phyloP scores from a whole-genome alignment of 139 green algal species.

The Volvox africanus region DNA sequence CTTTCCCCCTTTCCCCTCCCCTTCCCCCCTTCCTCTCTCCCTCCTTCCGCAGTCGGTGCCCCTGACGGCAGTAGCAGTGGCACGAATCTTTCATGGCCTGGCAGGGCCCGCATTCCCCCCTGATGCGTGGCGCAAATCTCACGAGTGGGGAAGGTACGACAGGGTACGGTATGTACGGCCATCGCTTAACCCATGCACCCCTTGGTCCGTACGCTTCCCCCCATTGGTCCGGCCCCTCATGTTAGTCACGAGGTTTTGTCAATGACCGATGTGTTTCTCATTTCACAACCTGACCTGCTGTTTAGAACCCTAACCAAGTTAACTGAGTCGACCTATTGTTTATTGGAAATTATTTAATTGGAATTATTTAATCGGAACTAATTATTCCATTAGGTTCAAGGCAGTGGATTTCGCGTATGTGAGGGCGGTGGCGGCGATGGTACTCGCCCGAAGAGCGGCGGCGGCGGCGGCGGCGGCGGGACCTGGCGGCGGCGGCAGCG shows the following conservation, averaged over 20 bases:
- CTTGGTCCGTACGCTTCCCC: too few relatives aligned
- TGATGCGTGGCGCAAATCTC: constrained; percentile 67
- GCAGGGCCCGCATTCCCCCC: constrained; percentile 71
- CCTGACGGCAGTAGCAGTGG: constrained; percentile 61
- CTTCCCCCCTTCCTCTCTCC: not conserved
- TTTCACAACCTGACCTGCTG: too few relatives aligned
- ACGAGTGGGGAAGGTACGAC: constrained; percentile 65
- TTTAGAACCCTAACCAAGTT: too few relatives aligned
- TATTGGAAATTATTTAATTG: too few relatives aligned
- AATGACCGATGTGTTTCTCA: too few relatives aligned
- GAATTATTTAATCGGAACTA: too few relatives aligned
- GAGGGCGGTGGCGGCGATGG: constrained; percentile 19
- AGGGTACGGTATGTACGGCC: not conserved
- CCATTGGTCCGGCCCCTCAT: too few relatives aligned
- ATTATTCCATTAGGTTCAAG: constrained; percentile 36
- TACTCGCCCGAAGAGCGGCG: not conserved
- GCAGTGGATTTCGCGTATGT: constrained; percentile 6
- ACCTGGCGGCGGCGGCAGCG: too few relatives aligned
- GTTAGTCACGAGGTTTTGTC: too few relatives aligned
- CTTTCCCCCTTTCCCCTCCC: not conserved
- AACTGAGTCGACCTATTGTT: too few relatives aligned
- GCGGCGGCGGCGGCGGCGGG: not conserved
- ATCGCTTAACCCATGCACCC: too few relatives aligned
- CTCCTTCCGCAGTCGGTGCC: not conserved
- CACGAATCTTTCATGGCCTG: constrained; percentile 82